A percentile compares a stretch with the other conserved stretches of the same genome.
Conservation (phyloP, 225 moss, liverwort and hornwort genomes). For the Polytrichum formosum region DNA sequence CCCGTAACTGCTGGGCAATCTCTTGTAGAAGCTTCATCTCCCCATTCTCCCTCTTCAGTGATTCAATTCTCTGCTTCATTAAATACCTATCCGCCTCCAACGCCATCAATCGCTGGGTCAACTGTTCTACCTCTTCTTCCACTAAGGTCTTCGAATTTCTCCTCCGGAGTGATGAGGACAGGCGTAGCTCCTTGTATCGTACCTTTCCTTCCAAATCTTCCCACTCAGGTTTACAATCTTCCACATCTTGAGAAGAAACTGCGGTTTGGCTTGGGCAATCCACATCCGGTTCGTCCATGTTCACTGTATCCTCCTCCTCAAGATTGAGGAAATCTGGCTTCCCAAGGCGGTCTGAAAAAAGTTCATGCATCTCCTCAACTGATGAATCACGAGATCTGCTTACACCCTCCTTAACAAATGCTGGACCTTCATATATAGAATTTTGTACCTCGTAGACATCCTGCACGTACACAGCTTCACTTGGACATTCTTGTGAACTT, state of each 20-base stretch:
- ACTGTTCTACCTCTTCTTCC: conserved; percentile 46
- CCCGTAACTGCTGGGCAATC: conserved; percentile 55
- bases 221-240: conserved; percentile 21
- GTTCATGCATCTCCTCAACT: conserved; percentile 30
- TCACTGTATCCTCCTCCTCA: conserved; percentile 16
- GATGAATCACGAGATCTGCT: conserved; percentile 5
- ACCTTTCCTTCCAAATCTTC: conserved; percentile 48
- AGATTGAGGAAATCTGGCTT: conserved; percentile 44
- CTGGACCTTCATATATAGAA: conserved; percentile 23
- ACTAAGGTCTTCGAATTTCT: conserved; percentile 20
- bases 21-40: conserved; percentile 77
- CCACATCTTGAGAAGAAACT: conserved; percentile 23
- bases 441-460: conserved; percentile 78
- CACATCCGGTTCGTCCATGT: conserved; percentile 17
- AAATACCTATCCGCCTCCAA: conserved; percentile 71
- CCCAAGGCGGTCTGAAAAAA: conserved; percentile 44
- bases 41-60: conserved; percentile 67
- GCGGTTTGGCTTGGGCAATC: conserved; percentile 12
- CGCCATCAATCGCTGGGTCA: conserved; percentile 56
- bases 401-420: conserved; percentile 12
- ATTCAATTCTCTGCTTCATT: conserved; percentile 74
- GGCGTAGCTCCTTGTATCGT: conserved; percentile 35
- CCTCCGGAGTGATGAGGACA: conserved; percentile 30
- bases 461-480: conserved; percentile 50
- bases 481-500: conserved; percentile 23